Percentiles rank a stretch among this genome's conserved stretches.
Evolutionary conservation across 768 basidiomycete species (phyloP).

Genomic region (Termitomyces eurrhizus): DNA sequence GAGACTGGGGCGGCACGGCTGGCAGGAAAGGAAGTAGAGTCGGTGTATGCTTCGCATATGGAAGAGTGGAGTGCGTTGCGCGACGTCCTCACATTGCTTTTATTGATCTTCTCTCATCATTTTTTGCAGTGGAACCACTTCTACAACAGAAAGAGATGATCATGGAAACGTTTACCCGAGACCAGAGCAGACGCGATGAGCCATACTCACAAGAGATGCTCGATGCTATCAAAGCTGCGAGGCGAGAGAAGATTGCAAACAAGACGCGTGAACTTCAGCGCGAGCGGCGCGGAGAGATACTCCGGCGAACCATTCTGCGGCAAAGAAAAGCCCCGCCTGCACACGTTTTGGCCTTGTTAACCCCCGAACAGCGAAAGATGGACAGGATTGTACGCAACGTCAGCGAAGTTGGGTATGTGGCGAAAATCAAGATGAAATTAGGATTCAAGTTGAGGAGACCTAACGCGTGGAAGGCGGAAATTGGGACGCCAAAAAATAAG

Average conservation of each 20-base stretch:
- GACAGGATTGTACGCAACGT: conserved; percentile 51
- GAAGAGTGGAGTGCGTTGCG: conserved; percentile 39
- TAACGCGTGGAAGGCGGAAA: conserved; percentile 32
- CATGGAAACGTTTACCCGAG: conserved; percentile 30
- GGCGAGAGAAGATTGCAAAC: conserved; percentile 56
- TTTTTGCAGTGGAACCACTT: conserved; percentile 34
- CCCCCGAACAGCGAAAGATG: conserved; percentile 37
- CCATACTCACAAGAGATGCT: conserved; percentile 49
- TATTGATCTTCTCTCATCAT: not conserved
- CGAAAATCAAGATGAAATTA: conserved; percentile 51
- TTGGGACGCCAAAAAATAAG: conserved; percentile 25
- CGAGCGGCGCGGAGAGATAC: conserved; percentile 62
- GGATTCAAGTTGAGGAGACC: conserved; percentile 47
- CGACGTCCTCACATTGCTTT: not conserved
- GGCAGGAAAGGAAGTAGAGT: conserved; percentile 1
- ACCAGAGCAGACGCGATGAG: conserved; percentile 35
- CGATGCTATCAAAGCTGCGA: conserved; percentile 47
- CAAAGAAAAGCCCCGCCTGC: conserved; percentile 60
- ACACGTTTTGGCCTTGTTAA: conserved; percentile 51
- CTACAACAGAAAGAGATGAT: conserved; percentile 27
- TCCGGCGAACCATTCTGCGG: conserved; percentile 41
- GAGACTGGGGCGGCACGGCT: conserved; percentile 25
- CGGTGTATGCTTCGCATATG: conserved; percentile 12
- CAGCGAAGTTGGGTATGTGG: conserved; percentile 71
- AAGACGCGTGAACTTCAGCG: conserved; percentile 59